These are phyloP conservation scores for Flammula alnicola DNA, from an alignment of 1,284 basidiomycete species.

Conservation along the genomic window DNA sequence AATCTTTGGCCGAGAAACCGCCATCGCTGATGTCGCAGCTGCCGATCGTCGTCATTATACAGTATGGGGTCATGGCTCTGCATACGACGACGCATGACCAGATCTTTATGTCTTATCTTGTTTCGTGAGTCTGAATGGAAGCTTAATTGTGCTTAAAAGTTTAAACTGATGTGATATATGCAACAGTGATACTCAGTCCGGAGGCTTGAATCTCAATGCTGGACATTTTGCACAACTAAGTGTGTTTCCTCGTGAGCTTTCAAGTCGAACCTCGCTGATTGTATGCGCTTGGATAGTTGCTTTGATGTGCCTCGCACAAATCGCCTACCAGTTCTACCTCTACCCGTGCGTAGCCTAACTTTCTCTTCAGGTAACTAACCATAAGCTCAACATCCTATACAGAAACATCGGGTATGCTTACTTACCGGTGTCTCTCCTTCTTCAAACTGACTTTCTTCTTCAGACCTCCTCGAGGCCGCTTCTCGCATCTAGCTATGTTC, in stretches of 20 bases:
- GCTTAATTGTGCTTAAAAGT: too few relatives aligned
- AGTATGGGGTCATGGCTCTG: slow-evolving; percentile 79
- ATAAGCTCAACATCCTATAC: not conserved
- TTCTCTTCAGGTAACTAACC: not conserved
- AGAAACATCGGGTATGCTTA: slow-evolving; percentile 48
- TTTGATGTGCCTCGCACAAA: slow-evolving; percentile 80
- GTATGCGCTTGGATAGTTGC: slow-evolving; percentile 53
- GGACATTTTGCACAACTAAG: slow-evolving; percentile 84
- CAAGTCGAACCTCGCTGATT: too few relatives aligned
- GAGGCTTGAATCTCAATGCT: slow-evolving; percentile 77
- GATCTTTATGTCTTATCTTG: slow-evolving; percentile 81
- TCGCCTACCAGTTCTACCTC: slow-evolving; percentile 82
- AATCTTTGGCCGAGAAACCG: slow-evolving; percentile 50
- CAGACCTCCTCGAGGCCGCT: slow-evolving; percentile 73
- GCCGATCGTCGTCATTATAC: slow-evolving; percentile 73
- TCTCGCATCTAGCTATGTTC: slow-evolving; percentile 86
- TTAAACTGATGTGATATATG: too few relatives aligned
- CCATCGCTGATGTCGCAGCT: slow-evolving; percentile 69
- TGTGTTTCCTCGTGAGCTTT: slow-evolving; percentile 47
- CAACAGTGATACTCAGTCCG: slow-evolving; percentile 72
- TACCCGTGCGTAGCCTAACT: slow-evolving; percentile 68
- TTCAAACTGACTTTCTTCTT: slow-evolving; percentile 3
- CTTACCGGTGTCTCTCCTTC: not conserved
- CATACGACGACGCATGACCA: slow-evolving; percentile 88
- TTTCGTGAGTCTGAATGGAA: slow-evolving; percentile 62